Base-by-base conservation (phyloP, 192 early-diverging fungal species). In the Coemansia reversa region DNA sequence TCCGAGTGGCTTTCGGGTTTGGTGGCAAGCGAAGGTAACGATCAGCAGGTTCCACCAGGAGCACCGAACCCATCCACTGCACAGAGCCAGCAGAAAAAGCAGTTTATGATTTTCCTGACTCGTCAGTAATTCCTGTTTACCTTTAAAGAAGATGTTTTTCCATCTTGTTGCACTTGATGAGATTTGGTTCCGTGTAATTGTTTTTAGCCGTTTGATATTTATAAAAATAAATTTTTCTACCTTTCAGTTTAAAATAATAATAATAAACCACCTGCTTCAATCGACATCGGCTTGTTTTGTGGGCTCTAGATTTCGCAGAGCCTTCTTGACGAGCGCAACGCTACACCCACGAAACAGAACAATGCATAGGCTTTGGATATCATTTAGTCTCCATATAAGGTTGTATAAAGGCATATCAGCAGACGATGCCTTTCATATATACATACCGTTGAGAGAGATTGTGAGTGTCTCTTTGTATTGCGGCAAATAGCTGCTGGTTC, bases 11-110 rank as follows among this genome's bases (percentile, higher is more conserved):
- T 48, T 19, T 54, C 68, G 1, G 72, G 71, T 4, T 19, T 58
- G 12, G 45, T 66, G 28, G 28, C 66, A 29, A 48, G 48, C 50
- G 77, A 79, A 5, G 32, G 42, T 55, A 24, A 51, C 49, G 77
- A 79, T 62, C 77, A 79, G 64, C 77, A 74, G 47, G 77, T 79
- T 18, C 77, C 77, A 18, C 77, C 77, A 2, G 62, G 68, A 11
- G 54, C 42, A 32, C 33, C 60, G 1, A 23, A 55, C 0, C 29
- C 61, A 14, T 19, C 59, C 11, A 45, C 51, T 29, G 39, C n/a
- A 18, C 63, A 51, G n/a, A 60, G 45, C 11, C 56, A 48, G 32
- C 25, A 16, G 25, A 66, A 58, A 14, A 51, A 63, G 51, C 64
- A 63, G 35, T 76, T 49, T 42, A 47, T 69, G 56, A 32, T 76